These are phyloP conservation scores for Metschnikowia picachoensis DNA, from an alignment of 805 yeast species.

Conservation along the genomic window DNA sequence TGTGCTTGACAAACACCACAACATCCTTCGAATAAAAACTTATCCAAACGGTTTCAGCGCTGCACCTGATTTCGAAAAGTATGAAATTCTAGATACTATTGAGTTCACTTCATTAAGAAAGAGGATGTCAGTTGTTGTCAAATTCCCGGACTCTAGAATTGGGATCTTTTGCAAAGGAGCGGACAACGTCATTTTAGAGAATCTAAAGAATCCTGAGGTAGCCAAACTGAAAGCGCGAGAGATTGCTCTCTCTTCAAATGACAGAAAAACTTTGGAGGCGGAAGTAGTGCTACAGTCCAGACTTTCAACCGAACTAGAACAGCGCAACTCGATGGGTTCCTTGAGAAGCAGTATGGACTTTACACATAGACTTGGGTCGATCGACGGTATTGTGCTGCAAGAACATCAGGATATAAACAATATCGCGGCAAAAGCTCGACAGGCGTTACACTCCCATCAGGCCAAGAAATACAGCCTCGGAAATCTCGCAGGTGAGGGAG, in stretches of 20 bases:
- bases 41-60: conserved; percentile 79
- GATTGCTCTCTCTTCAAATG: conserved; percentile 50
- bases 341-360: conserved; percentile 24
- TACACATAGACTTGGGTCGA: conserved; percentile 32
- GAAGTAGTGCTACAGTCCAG: conserved; percentile 59
- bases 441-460: conserved; percentile 59
- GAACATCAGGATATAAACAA: conserved; percentile 51
- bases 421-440: conserved; percentile 50
- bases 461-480: conserved; percentile 46
- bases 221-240: conserved; percentile 67
- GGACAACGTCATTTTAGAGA: conserved; percentile 81
- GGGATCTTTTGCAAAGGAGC: conserved; percentile 93
- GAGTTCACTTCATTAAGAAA: conserved; percentile 87
- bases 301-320: conserved; percentile 35
- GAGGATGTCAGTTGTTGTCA: conserved; percentile 87
- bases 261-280: conserved; percentile 76
- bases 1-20: conserved; percentile 65
- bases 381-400: conserved; percentile 47
- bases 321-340: conserved; percentile 30
- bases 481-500: neutral
- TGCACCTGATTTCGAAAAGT: conserved; percentile 61
- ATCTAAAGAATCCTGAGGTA: conserved; percentile 52
- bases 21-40: conserved; percentile 60
- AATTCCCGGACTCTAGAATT: conserved; percentile 70
- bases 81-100: conserved; percentile 72